phyloP scores from a whole-genome alignment of 139 green algal species.

The Pedinophyceae sp. region DNA sequence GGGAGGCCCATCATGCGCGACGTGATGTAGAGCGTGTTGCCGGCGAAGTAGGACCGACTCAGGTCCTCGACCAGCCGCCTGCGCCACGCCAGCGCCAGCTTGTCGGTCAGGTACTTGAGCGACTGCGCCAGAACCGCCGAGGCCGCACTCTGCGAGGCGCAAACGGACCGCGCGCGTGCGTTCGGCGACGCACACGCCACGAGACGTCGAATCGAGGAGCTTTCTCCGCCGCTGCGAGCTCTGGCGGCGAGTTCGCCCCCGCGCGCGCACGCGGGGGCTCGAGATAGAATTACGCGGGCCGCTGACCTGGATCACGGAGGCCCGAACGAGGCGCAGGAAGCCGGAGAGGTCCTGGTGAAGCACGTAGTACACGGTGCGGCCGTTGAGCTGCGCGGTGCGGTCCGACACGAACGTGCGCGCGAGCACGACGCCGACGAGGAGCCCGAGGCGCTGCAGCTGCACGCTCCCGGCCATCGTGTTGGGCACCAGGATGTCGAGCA shows the following conservation, averaged over 20 bases:
- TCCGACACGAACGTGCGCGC: slow-evolving; percentile 42
- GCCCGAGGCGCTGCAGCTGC: slow-evolving; percentile 6
- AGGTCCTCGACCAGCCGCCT: slow-evolving; percentile 25
- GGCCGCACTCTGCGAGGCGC: slow-evolving; percentile 35
- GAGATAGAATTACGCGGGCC: no score
- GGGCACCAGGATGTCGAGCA: slow-evolving; percentile 7
- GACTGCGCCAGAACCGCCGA: slow-evolving; percentile 47
- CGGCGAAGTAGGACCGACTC: slow-evolving; percentile 28
- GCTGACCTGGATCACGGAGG: not conserved
- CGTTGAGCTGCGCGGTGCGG: slow-evolving; percentile 51
- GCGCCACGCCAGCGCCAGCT: slow-evolving; percentile 46
- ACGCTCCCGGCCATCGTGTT: slow-evolving; percentile 16
- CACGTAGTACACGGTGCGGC: slow-evolving; percentile 44
- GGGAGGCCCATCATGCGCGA: slow-evolving; percentile 28
- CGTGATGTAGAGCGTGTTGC: slow-evolving; percentile 35
- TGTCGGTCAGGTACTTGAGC: slow-evolving; percentile 35
- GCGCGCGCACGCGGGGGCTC: no score
- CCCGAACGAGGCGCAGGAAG: slow-evolving; percentile 25
- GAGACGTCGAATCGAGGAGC: no score
- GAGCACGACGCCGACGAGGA: slow-evolving; percentile 29
- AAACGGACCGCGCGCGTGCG: no score
- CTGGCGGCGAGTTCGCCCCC: no score
- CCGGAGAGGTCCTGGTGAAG: slow-evolving; percentile 37
- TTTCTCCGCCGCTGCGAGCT: no score
- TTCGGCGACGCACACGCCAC: slow-evolving; percentile 21